phyloP scores from a whole-genome alignment of 2,329 filamentous ascomycete genomes.

The Helotiales sp. region DNA sequence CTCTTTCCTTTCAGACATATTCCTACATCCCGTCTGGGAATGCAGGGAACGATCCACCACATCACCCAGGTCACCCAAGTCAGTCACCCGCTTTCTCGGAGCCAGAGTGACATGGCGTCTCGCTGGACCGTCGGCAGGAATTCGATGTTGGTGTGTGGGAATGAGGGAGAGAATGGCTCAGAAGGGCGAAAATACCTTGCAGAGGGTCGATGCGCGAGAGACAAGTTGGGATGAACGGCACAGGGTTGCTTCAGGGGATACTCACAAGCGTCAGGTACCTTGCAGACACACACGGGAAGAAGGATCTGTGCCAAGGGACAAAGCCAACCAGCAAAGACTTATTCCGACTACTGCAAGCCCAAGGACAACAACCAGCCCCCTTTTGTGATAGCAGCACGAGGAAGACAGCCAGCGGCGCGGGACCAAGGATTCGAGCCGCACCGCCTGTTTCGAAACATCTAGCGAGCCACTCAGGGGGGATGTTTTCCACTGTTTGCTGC shows the following conservation, averaged over 20 bases:
- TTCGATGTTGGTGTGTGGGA: not conserved
- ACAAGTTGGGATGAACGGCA: conserved; percentile 5
- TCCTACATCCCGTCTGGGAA: not conserved
- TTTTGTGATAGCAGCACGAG: not conserved
- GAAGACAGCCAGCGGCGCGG: not conserved
- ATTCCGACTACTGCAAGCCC: conserved; percentile 8
- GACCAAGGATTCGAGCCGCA: conserved; percentile 4
- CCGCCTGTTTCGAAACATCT: conserved; percentile 11
- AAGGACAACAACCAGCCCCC: not conserved
- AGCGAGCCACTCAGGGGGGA: conserved; percentile 5
- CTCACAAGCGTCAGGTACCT: conserved; percentile 2
- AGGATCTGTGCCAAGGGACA: not conserved
- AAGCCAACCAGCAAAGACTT: not conserved
- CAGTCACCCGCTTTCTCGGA: not conserved
- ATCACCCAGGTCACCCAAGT: too few species aligned
- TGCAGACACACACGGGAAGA: conserved; percentile 11
- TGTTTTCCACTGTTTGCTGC: not conserved
- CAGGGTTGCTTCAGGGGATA: not conserved
- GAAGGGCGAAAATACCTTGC: not conserved
- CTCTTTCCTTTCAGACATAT: not conserved
- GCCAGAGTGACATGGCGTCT: conserved; percentile 4
- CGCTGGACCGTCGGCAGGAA: not conserved
- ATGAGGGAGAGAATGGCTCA: not conserved
- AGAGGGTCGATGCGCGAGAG: too few species aligned
- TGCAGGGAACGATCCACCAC: not conserved